Conservation (phyloP, 441 rosid species). For the Populus hybrid region DNA sequence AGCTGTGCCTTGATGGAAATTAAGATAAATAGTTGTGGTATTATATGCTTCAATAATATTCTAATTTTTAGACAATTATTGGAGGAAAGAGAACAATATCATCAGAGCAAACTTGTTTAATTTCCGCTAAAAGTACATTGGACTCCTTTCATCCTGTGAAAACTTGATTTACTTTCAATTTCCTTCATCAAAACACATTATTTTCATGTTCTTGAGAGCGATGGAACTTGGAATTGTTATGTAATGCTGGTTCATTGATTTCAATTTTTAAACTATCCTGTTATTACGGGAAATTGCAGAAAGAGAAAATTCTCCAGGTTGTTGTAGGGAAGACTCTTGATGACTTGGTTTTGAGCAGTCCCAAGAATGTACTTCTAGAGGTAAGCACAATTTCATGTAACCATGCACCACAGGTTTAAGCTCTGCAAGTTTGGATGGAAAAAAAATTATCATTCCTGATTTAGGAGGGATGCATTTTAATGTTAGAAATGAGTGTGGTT, state of each 20-base stretch:
- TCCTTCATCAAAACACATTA: neutral
- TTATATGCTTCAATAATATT: neutral
- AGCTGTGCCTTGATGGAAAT: neutral
- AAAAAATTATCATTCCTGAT: neutral
- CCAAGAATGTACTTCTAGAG: conserved; percentile 78
- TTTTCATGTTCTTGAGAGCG: neutral
- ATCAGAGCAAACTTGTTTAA: neutral
- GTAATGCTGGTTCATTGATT: conserved; percentile 1
- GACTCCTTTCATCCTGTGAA: neutral
- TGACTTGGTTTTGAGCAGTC: conserved; percentile 62
- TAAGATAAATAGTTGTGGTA: neutral
- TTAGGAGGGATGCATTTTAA: neutral
- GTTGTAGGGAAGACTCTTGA: conserved; percentile 81
- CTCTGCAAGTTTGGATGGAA: neutral
- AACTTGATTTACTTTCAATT: neutral
- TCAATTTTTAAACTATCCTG: neutral
- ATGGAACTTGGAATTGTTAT: neutral
- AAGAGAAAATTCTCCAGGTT: conserved; percentile 43
- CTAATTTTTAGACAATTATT: neutral
- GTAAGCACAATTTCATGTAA: conserved; percentile 28
- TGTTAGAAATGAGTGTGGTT: neutral
- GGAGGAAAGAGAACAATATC: neutral
- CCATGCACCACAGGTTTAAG: neutral
- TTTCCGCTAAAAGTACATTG: neutral
- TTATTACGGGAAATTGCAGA: conserved; percentile 43